Conservation (phyloP, 257 asterid genomes). For the Apocynum venetum region DNA sequence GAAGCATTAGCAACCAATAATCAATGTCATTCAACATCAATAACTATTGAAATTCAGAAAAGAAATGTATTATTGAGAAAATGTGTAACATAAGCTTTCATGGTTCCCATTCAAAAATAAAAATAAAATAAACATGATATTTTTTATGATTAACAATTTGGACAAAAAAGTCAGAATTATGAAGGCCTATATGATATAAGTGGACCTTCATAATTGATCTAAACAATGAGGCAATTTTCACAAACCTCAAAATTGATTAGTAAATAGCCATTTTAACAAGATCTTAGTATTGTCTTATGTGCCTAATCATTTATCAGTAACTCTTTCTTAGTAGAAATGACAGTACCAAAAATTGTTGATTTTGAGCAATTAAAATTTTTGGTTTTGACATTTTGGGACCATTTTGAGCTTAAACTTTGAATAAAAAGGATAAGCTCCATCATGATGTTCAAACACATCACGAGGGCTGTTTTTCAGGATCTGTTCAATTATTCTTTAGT, state of each 20-base stretch:
- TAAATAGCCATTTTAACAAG: background rate
- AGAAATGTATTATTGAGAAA: background rate
- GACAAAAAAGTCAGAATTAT: background rate
- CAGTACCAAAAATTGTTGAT: background rate
- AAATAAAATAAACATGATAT: background rate
- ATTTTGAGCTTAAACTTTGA: background rate
- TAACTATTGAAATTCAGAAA: background rate
- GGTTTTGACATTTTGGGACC: background rate
- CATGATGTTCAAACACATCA: background rate
- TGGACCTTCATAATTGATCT: background rate
- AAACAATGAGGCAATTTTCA: background rate
- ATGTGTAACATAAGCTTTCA: background rate
- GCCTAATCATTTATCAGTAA: background rate
- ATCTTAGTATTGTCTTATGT: background rate
- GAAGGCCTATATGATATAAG: background rate
- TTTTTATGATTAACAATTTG: background rate
- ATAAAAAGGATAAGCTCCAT: background rate
- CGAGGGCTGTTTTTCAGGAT: background rate
- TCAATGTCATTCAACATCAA: background rate
- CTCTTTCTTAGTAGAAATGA: background rate
- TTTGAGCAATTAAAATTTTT: background rate
- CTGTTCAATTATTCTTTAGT: background rate
- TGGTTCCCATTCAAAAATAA: background rate
- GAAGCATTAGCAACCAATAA: no score
- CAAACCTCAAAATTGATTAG: no score